Evolutionary conservation across 495 filamentous ascomycete genomes (phyloP).

Genomic region (Penicillium soppii): DNA sequence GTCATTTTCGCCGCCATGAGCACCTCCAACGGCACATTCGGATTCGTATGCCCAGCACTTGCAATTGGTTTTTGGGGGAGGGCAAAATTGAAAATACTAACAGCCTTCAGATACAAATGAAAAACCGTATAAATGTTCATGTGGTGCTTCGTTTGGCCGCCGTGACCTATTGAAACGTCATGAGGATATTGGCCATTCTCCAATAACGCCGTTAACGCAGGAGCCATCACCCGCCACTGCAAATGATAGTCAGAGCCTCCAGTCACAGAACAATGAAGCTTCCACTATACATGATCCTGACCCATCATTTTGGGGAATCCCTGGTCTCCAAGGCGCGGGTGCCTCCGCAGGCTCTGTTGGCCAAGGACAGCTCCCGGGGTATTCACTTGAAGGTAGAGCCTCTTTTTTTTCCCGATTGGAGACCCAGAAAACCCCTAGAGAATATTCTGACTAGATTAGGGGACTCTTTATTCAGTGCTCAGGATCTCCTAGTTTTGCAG

Average conservation of each 20-base stretch:
- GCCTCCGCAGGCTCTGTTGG: neutral
- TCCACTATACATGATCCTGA: neutral
- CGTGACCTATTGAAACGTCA: conserved; percentile 20
- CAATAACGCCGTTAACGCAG: conserved; percentile 5
- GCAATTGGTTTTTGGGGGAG: neutral
- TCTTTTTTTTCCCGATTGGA: too few species aligned
- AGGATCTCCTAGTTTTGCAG: conserved; percentile 11
- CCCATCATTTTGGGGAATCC: neutral
- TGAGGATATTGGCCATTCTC: conserved; percentile 9
- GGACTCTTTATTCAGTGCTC: neutral
- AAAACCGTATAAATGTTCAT: conserved; percentile 18
- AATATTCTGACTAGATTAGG: neutral
- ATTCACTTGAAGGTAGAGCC: neutral
- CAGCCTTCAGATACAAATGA: conserved; percentile 18
- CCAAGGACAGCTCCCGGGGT: neutral
- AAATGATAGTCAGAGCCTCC: neutral
- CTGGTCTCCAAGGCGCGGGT: neutral
- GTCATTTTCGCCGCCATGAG: conserved; percentile 15
- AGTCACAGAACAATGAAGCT: neutral
- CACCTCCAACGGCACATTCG: conserved; percentile 14
- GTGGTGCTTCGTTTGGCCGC: conserved; percentile 16
- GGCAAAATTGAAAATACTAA: neutral
- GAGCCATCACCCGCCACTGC: neutral
- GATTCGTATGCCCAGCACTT: neutral
- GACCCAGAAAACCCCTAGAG: too few species aligned